phyloP scores from a whole-genome alignment of 129 eudicot species.

The Helichrysum umbraculigerum region DNA sequence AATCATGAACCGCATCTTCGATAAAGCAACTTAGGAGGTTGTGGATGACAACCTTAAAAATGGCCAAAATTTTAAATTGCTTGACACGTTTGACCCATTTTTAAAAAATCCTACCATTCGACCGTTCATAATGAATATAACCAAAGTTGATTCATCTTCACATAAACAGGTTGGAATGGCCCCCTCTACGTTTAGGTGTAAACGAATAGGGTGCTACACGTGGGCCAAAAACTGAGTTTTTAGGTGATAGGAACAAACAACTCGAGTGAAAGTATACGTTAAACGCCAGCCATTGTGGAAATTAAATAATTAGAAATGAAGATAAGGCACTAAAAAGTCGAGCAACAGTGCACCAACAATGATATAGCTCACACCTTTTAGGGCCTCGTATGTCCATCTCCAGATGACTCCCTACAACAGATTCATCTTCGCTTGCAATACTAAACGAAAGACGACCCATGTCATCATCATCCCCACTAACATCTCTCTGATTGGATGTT shows the following conservation, averaged over 20 bases:
- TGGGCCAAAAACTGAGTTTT: background rate
- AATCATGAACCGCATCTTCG: background rate
- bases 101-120: background rate
- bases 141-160: background rate
- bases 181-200: background rate
- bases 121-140: background rate
- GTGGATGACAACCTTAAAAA: background rate
- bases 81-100: background rate
- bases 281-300: background rate
- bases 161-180: background rate
- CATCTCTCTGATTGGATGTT: slow-evolving; percentile 31
- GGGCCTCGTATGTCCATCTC: slow-evolving; percentile 27
- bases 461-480: slow-evolving; percentile 28
- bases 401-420: slow-evolving; percentile 34
- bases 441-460: slow-evolving; percentile 42
- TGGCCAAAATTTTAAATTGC: background rate
- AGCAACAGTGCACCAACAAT: background rate
- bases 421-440: slow-evolving; percentile 48
- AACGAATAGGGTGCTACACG: background rate
- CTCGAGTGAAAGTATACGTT: background rate
- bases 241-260: background rate
- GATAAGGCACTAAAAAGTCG: slow-evolving; percentile 7
- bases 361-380: slow-evolving; percentile 38
- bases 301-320: background rate
- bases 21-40: background rate